Percentiles rank a stretch among this genome's conserved stretches.
Conservation (phyloP, 192 early-diverging fungal species). For the Coemansia sp. region DNA sequence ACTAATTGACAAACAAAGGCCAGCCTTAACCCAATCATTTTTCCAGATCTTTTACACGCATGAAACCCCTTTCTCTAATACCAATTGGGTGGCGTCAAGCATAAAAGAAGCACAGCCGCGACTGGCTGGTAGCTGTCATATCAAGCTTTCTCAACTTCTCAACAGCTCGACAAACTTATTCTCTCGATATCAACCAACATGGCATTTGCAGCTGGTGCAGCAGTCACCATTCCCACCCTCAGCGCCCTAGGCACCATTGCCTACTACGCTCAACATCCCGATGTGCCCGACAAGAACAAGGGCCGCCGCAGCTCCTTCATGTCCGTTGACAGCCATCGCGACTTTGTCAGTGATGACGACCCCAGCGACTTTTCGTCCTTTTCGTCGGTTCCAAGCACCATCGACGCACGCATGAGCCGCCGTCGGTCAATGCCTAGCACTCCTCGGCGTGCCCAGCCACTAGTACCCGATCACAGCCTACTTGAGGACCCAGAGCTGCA, state of each 20-base stretch:
- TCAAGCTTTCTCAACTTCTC: neutral
- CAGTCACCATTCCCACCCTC: constrained; percentile 43
- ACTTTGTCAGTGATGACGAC: constrained; percentile 42
- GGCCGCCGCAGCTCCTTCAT: constrained; percentile 24
- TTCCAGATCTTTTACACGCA: neutral
- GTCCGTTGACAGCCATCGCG: constrained; percentile 18
- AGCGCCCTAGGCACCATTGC: constrained; percentile 41
- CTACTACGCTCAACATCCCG: constrained; percentile 38
- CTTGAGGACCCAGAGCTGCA: constrained; percentile 47
- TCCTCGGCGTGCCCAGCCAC: neutral
- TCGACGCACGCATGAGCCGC: constrained; percentile 13
- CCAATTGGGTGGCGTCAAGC: too few species aligned
- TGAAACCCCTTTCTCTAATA: neutral
- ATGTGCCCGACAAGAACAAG: constrained; percentile 5
- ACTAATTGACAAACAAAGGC: neutral
- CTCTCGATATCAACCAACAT: constrained; percentile 15
- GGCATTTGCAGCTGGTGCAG: constrained; percentile 53
- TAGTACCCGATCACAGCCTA: constrained; percentile 35
- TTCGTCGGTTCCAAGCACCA: constrained; percentile 30
- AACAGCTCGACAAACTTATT: neutral
- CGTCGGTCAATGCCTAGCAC: constrained; percentile 16
- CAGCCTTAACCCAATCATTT: neutral
- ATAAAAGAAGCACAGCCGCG: neutral
- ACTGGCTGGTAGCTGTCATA: too few species aligned
- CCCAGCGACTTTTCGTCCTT: constrained; percentile 50